Evolutionary conservation across 140 eudicot genomes (phyloP), one percentile per base, ranked within the genome.

Genomic region (Flaveria floridana): DNA sequence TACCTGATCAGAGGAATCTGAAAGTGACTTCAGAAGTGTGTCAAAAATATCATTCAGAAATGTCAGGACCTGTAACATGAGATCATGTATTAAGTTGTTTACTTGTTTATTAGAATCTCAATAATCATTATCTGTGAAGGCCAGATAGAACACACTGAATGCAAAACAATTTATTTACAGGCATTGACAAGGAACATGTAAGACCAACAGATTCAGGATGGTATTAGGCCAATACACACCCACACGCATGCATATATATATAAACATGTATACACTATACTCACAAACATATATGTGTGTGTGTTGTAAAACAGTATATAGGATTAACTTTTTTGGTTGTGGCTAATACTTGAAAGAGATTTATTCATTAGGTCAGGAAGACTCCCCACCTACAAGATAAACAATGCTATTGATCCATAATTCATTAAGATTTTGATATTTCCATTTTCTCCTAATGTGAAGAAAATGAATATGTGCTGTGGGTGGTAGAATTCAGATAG

Each of bases 1-100:
- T 87, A 91, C 96, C 96, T 89, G 89, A 75, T 91, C 96, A 25
- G 91, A 87, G 70, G 94, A 89, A 81, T 91, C 97, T 68, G 96
- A 89, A 57, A 91, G 80, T 9, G 95, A 85, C 86, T 89, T 89
- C 68, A 91, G 79, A 71, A 91, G 96, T 58, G 95, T 85, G 65
- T 89, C 97, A 69, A 87, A 84, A 51, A 87, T 81, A 70, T 91
- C 97, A 72, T 87, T 84, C 79, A 91, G 86, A 74, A 85, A 87
- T 57, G 88, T 63, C 37, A 89, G 78, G 47, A 89, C 96, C 97
- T 91, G 91, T 75, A 64, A 62, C 57, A 76, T 44, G 72, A 70
- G 71, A 82, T 71, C 50, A 78, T 67, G 57, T 71, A 39, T 47
- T 47, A 68, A 44, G 19, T n/a, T 37, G 19, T 25, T 37, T 62